Evolutionary conservation across 2,329 filamentous ascomycete genomes (phyloP).

Genomic region (Hymenoscyphus infarciens): DNA sequence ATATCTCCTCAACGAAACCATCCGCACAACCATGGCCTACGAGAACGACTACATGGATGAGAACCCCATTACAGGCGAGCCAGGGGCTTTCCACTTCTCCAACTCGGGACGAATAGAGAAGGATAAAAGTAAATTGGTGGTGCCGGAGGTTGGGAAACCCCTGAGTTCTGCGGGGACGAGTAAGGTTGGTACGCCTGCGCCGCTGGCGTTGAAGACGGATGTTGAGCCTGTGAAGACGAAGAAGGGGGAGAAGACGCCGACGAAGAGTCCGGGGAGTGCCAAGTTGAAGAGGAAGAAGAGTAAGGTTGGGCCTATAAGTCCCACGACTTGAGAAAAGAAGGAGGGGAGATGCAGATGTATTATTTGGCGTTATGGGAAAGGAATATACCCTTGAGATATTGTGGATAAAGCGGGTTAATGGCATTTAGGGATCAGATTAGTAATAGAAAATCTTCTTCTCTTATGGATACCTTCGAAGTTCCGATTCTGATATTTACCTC

Average conservation of each 20-base stretch:
- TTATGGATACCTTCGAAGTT: background rate
- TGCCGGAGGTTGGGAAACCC: slow-evolving; percentile 20
- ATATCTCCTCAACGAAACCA: slow-evolving; percentile 50
- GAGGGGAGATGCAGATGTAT: background rate
- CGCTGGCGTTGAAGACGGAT: slow-evolving; percentile 30
- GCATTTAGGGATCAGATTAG: background rate
- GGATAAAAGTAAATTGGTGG: slow-evolving; percentile 24
- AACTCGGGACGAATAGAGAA: slow-evolving; percentile 50
- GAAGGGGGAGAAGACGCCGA: slow-evolving; percentile 33
- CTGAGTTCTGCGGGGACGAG: slow-evolving; percentile 16
- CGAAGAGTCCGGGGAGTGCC: slow-evolving; percentile 31
- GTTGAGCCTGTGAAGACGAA: slow-evolving; percentile 30
- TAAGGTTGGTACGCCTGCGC: slow-evolving; percentile 22
- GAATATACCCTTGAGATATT: slow-evolving; percentile 3
- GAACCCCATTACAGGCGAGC: slow-evolving; percentile 63
- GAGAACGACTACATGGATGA: slow-evolving; percentile 65
- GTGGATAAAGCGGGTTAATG: background rate
- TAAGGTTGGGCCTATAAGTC: slow-evolving; percentile 30
- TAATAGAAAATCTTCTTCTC: background rate
- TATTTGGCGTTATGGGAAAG: background rate
- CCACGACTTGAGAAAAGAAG: slow-evolving; percentile 10
- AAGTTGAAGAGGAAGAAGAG: slow-evolving; percentile 41
- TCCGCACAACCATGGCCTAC: slow-evolving; percentile 53
- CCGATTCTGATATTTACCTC: too few relatives aligned
- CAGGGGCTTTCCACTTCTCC: slow-evolving; percentile 62